Conservation (phyloP, 176 grass and related monocot species). For the Zoysia japonica region DNA sequence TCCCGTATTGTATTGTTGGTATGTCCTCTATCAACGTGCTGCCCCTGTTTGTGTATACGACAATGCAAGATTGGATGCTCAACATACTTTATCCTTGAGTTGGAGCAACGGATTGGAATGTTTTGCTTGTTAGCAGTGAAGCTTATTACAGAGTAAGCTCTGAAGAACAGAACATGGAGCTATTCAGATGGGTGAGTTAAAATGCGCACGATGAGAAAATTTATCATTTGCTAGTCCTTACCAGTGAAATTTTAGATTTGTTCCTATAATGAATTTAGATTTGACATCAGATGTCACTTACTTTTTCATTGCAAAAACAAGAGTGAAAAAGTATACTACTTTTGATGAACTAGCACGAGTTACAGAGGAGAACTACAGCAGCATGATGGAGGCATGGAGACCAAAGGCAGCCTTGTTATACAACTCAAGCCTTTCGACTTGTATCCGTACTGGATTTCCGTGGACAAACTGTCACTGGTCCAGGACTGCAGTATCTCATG, state of each 20-base stretch:
- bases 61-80: constrained; percentile 42
- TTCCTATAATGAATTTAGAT: neutral
- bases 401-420: constrained; percentile 31
- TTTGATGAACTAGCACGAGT: neutral
- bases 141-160: neutral
- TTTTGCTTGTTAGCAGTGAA: neutral
- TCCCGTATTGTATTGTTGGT: neutral
- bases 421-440: constrained; percentile 13
- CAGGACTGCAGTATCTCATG: constrained; percentile 39
- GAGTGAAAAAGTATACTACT: neutral
- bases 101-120: neutral
- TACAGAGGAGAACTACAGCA: constrained; percentile 5
- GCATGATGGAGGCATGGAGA: constrained; percentile 28
- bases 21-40: neutral
- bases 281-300: neutral
- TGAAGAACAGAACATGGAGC: neutral
- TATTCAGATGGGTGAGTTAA: neutral
- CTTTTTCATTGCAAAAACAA: neutral
- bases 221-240: neutral
- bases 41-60: constrained; percentile 32
- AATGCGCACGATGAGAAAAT: neutral
- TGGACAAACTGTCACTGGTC: constrained; percentile 37
- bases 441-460: constrained; percentile 30
- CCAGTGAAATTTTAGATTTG: constrained; percentile 8
- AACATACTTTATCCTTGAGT: neutral